These are phyloP conservation scores for Apiospora marii DNA, from an alignment of 2,329 filamentous ascomycete genomes.

Conservation along the genomic window DNA sequence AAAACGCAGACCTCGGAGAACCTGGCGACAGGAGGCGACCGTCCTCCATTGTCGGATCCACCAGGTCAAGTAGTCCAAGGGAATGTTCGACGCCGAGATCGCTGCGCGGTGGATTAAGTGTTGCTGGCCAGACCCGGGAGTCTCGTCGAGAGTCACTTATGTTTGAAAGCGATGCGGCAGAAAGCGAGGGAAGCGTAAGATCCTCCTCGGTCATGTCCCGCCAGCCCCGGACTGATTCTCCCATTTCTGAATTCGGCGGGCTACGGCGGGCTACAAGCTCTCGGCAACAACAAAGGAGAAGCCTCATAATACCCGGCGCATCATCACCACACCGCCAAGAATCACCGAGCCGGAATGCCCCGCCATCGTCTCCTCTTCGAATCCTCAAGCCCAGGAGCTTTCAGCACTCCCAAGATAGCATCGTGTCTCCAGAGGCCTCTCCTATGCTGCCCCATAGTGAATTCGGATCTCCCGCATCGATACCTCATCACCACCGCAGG, in stretches of 20 bases:
- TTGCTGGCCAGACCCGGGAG: slow-evolving; percentile 64
- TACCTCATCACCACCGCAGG: slow-evolving; percentile 72
- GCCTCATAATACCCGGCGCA: slow-evolving; percentile 80
- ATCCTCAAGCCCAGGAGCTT: slow-evolving; percentile 80
- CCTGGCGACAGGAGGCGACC: slow-evolving; percentile 48
- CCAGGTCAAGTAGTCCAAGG: slow-evolving; percentile 86
- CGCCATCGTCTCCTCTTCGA: slow-evolving; percentile 85
- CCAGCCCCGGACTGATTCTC: slow-evolving; percentile 81
- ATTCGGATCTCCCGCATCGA: slow-evolving; percentile 75
- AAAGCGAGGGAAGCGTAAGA: slow-evolving; percentile 87
- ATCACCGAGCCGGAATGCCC: slow-evolving; percentile 79
- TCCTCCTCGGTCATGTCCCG: slow-evolving; percentile 80
- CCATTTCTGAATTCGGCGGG: slow-evolving; percentile 83
- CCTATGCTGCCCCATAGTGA: slow-evolving; percentile 86
- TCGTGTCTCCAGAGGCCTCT: slow-evolving; percentile 88
- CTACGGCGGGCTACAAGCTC: slow-evolving; percentile 80
- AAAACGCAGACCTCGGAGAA: slow-evolving; percentile 51
- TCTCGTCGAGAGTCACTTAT: slow-evolving; percentile 81
- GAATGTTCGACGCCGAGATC: slow-evolving; percentile 93
- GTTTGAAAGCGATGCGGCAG: slow-evolving; percentile 82
- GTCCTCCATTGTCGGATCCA: slow-evolving; percentile 76
- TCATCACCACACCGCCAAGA: slow-evolving; percentile 85
- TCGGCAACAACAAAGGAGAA: slow-evolving; percentile 84
- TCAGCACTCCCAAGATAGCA: slow-evolving; percentile 65
- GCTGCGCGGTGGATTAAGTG: slow-evolving; percentile 67